Evolutionary conservation across 2,329 filamentous ascomycete species (phyloP).

Genomic region (Colletotrichum sublineola): DNA sequence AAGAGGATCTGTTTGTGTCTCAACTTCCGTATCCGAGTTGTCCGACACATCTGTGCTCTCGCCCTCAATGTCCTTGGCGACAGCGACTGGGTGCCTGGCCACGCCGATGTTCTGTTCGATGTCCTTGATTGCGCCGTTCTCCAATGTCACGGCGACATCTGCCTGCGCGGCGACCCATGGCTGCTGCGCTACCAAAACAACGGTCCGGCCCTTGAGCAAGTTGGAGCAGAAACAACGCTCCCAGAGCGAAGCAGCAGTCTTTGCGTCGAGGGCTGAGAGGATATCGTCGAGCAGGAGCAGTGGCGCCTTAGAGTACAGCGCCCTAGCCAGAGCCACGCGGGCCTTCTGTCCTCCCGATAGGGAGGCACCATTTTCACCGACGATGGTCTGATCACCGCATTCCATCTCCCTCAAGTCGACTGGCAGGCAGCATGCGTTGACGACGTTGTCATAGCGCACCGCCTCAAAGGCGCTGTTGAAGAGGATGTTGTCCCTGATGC

Average conservation of each 20-base stretch:
- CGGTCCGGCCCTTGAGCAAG: slow-evolving; percentile 65
- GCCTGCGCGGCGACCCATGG: slow-evolving; percentile 66
- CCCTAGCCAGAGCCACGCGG: slow-evolving; percentile 67
- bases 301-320: slow-evolving; percentile 68
- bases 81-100: slow-evolving; percentile 59
- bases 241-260: slow-evolving; percentile 69
- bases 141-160: slow-evolving; percentile 61
- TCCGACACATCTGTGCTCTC: slow-evolving; percentile 49
- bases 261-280: slow-evolving; percentile 71
- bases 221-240: slow-evolving; percentile 69
- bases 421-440: slow-evolving; percentile 67
- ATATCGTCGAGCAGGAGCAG: slow-evolving; percentile 71
- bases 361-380: slow-evolving; percentile 68
- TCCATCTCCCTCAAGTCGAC: slow-evolving; percentile 66
- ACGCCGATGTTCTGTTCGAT: slow-evolving; percentile 61
- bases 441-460: slow-evolving; percentile 65
- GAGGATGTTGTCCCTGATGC: slow-evolving; percentile 67
- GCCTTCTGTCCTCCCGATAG: slow-evolving; percentile 70
- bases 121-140: slow-evolving; percentile 59
- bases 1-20: slow-evolving; percentile 48
- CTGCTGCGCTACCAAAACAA: slow-evolving; percentile 69
- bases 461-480: slow-evolving; percentile 66
- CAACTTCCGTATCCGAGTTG: slow-evolving; percentile 47
- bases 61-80: slow-evolving; percentile 55
- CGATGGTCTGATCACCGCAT: slow-evolving; percentile 63